Conservation (phyloP, 108 stramenopile species). For the Pseudonitzschia pungens region DNA sequence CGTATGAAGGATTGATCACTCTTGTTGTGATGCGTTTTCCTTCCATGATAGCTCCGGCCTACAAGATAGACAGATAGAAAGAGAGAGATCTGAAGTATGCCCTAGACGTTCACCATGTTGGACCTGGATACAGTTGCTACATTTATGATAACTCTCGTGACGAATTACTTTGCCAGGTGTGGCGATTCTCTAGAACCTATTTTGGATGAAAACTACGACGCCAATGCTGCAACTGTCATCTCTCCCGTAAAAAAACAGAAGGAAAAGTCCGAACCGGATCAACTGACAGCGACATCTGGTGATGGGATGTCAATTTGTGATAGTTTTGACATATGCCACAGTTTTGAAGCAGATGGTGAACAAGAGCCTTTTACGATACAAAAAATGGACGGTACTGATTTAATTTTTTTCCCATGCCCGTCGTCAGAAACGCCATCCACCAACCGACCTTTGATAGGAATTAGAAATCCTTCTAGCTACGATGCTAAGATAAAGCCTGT, state of each 20-base stretch:
- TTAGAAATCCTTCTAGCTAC: background rate
- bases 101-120: background rate
- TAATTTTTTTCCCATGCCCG: constrained; percentile 15
- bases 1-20: too few relatives aligned
- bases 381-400: constrained; percentile 1
- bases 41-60: too few relatives aligned
- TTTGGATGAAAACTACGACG: background rate
- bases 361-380: constrained; percentile 2
- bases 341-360: background rate
- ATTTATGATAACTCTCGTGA: constrained; percentile 12
- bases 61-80: too few relatives aligned
- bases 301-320: background rate
- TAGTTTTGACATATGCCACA: background rate
- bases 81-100: background rate
- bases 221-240: background rate
- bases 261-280: background rate
- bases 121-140: constrained; percentile 7
- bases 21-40: background rate
- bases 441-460: background rate
- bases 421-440: constrained; percentile 8
- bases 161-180: background rate
- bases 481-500: background rate
- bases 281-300: background rate
- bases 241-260: background rate
- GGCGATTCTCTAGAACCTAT: constrained; percentile 16